These are phyloP conservation scores for Camptophora hylomeconis DNA, from an alignment of 2,329 filamentous ascomycete genomes.

Conservation along the genomic window DNA sequence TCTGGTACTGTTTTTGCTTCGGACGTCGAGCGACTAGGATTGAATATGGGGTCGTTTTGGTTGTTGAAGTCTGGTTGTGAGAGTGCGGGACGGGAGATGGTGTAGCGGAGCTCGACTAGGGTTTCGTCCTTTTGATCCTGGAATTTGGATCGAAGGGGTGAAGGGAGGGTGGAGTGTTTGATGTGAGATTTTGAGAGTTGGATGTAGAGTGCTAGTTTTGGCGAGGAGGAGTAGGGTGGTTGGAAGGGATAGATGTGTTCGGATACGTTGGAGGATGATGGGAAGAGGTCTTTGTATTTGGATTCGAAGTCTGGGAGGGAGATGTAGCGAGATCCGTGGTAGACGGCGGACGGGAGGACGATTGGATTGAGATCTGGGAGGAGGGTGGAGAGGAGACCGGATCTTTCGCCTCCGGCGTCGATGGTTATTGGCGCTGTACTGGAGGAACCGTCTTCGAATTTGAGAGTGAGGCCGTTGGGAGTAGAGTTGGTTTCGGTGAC, in stretches of 20 bases:
- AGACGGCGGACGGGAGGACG: slow-evolving; percentile 3
- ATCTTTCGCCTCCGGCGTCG: slow-evolving; percentile 2
- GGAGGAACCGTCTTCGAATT: slow-evolving; percentile 1
- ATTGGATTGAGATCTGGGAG: neutral
- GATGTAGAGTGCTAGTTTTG: too few relatives aligned
- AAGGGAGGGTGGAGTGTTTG: too few relatives aligned
- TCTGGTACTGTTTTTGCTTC: slow-evolving; percentile 1
- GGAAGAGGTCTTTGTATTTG: slow-evolving; percentile 1
- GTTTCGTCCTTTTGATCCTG: neutral
- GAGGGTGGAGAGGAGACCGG: neutral
- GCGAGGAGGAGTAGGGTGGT: slow-evolving; percentile 1
- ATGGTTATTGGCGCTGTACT: neutral
- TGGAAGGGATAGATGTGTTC: neutral
- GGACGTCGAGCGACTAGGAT: neutral
- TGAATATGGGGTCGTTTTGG: slow-evolving; percentile 1
- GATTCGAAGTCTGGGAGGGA: neutral
- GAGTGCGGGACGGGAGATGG: slow-evolving; percentile 1
- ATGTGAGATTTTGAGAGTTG: too few relatives aligned
- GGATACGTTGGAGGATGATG: slow-evolving; percentile 1
- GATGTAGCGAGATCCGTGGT: slow-evolving; percentile 1
- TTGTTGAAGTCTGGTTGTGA: too few relatives aligned
- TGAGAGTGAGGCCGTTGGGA: neutral
- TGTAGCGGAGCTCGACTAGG: slow-evolving; percentile 2
- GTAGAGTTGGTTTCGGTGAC: neutral
- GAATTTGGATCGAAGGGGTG: too few relatives aligned